Base-by-base conservation (phyloP, 2,329 filamentous ascomycete species). In the Fusarium buxicola region DNA sequence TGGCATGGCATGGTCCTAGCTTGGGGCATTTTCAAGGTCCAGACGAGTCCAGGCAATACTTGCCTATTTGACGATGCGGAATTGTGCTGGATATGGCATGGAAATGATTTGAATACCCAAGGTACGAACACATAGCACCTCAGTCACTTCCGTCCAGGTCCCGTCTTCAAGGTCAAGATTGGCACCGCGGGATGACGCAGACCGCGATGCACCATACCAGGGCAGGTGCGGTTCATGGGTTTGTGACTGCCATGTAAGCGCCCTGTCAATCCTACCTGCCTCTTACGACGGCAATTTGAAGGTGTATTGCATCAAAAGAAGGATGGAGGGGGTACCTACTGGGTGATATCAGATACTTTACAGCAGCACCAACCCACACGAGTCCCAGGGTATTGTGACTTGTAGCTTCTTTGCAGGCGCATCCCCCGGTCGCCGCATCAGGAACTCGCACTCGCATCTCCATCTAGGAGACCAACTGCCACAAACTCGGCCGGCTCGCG, bases 371-470 rank as follows among this genome's bases (percentile, higher is more conserved):
- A 8, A 18, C 6, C 24, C 27, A 28, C 5, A 8, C 16, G 21
- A 28, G n/a, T 15, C 11, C 4, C 11, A 7, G 4, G 9, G 44
- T 36, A 47, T 12, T 13, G n/a, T 27, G n/a, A 34, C 28, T 15
- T 45, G 16, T 11, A 11, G 11, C 11, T 12, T n/a, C n/a, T n/a
- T n/a, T n/a, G n/a, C n/a, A n/a, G n/a, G n/a, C n/a, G n/a, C n/a
- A n/a, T n/a, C n/a, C n/a, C n/a, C n/a, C n/a, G n/a, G 25, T 47
- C 44, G 45, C 45, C 45, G 45, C 46, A 49, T 49, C 31, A 15
- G 46, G 46, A 18, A 39, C 4, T 9, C 18, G 24, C 36, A 40
- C 21, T 40, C 32, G 32, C 32, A 13, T 32, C 21, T 21, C 21
- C 32, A 13, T 32, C 21, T 21, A 4, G 21, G 21, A 21, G 21